Evolutionary conservation across 2,329 filamentous ascomycete genomes (phyloP), one percentile per base, ranked within the genome.

Genomic region (Microcyclosporella mali): DNA sequence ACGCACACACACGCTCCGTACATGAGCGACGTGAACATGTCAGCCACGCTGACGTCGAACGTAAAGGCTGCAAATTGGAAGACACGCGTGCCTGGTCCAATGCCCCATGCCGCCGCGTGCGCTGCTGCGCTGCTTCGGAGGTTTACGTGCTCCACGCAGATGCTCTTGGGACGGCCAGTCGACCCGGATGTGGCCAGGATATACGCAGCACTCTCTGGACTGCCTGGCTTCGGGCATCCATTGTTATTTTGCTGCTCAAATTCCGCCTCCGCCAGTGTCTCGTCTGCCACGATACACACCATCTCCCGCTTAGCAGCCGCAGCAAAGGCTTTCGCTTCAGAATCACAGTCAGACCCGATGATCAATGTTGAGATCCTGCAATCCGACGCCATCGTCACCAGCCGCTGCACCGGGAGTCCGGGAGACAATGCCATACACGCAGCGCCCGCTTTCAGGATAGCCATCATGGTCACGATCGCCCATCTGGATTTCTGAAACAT

Each of bases 151-250:
- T 36, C 37, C 11, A 44, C 40, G 2, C 47, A 38, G 17, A 46
- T 38, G 12, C 49, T 47, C 34, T 52, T 52, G 6, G 49, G 49
- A 12, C 19, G 38, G 15, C 49, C 49, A 30, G 49, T 47, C 14
- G 17, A 33, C 3, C 49, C 49, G 32, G 46, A 49, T 6, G 49
- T 52, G 41, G 41, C 49, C 4, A 52, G 12, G 3, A 41, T 33
- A 28, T 45, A 52, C 12, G 43, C 41, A 31, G 15, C 7, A 28
- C 37, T 19, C 14, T 18, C 17, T n/a, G n/a, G n/a, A n/a, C n/a
- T n/a, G n/a, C n/a, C n/a, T 11, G 32, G 30, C n/a, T 25, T 35
- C 18, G 16, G 14, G 9, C 21, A 11, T 17, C 12, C 15, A 7
- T 35, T 9, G n/a, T 6, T 11, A 7, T 4, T 14, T 35, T 11